A percentile compares a stretch with the other conserved stretches of the same genome.
Evolutionary conservation across 768 basidiomycete species (phyloP).

Genomic region (Russula lepida): DNA sequence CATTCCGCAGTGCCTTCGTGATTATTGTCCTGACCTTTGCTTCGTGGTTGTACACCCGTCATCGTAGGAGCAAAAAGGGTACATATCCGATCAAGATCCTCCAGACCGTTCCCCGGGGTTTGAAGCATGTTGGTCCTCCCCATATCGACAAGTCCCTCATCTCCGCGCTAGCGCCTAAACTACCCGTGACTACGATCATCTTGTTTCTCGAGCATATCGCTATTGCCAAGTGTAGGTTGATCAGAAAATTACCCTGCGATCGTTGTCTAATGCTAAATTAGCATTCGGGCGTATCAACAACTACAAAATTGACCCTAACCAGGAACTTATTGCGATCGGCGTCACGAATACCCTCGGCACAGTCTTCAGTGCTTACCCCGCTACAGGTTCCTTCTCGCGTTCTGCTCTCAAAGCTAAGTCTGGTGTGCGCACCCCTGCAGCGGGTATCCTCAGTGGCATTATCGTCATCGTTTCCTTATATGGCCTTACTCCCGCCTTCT

Average conservation of each 20-base stretch:
- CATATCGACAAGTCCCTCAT: constrained; percentile 45
- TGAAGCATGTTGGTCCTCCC: constrained; percentile 50
- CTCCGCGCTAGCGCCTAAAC: constrained; percentile 57
- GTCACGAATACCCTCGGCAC: constrained; percentile 90
- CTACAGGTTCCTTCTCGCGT: constrained; percentile 98
- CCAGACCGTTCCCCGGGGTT: constrained; percentile 75
- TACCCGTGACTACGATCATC: constrained; percentile 84
- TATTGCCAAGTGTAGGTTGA: constrained; percentile 79
- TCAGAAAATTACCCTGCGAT: too few relatives aligned
- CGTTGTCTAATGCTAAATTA: constrained; percentile 25
- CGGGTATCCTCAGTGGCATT: constrained; percentile 76
- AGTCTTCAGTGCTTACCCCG: constrained; percentile 86
- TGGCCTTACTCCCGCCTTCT: constrained; percentile 88
- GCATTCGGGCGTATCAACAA: constrained; percentile 92
- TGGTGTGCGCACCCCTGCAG: constrained; percentile 92
- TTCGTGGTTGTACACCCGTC: constrained; percentile 75
- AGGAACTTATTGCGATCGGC: constrained; percentile 96
- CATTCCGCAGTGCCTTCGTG: constrained; percentile 80
- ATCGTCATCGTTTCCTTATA: constrained; percentile 93
- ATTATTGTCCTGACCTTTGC: constrained; percentile 80
- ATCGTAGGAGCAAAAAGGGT: constrained; percentile 47
- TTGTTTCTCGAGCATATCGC: constrained; percentile 93
- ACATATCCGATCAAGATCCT: constrained; percentile 82
- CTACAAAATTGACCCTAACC: constrained; percentile 90
- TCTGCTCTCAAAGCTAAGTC: constrained; percentile 93